phyloP scores from a whole-genome alignment of 2,329 filamentous ascomycete genomes.

The Dactylellina cionopaga region DNA sequence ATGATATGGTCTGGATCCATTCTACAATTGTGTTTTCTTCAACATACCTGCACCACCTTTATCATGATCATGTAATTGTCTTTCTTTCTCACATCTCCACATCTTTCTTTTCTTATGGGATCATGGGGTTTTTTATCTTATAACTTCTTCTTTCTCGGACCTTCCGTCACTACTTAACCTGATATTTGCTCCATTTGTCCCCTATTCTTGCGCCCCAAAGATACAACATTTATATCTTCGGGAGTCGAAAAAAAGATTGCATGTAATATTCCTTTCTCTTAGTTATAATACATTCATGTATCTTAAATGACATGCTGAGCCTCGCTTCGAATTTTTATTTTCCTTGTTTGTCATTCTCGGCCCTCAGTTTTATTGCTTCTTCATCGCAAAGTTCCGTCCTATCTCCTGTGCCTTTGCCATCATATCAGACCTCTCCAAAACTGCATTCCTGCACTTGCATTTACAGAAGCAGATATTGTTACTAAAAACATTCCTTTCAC shows the following conservation, averaged over 20 bases:
- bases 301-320: not conserved
- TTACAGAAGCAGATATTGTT: no score
- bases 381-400: not conserved
- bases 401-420: not conserved
- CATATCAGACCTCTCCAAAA: no score
- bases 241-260: not conserved
- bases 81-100: no score
- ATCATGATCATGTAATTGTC: no score
- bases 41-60: no score
- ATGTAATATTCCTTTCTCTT: constrained; percentile 2
- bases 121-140: not conserved
- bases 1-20: no score
- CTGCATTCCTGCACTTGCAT: no score
- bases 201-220: not conserved
- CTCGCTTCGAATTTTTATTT: not conserved
- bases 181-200: not conserved
- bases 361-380: not conserved
- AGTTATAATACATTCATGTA: not conserved
- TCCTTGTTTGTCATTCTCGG: not conserved
- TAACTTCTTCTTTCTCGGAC: not conserved
- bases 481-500: no score
- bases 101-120: no score
- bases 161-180: not conserved
- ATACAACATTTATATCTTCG: not conserved
- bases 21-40: no score